phyloP scores from a whole-genome alignment of 2,329 filamentous ascomycete genomes.

The Chaetomium olivaceum region DNA sequence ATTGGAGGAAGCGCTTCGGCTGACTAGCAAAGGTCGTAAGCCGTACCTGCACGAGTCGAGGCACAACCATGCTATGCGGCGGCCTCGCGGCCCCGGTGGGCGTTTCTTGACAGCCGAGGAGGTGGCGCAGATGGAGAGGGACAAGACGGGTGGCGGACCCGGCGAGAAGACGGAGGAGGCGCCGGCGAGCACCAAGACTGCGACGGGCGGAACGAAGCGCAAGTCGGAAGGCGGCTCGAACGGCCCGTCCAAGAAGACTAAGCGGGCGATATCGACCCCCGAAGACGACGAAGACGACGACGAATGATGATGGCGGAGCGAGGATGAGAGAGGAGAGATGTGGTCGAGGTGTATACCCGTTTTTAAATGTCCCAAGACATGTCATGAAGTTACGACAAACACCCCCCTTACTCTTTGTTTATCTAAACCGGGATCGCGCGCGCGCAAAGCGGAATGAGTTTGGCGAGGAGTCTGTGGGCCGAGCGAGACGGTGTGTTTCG shows the following conservation, averaged over 20 bases:
- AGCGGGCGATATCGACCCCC: constrained; percentile 43
- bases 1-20: constrained; percentile 84
- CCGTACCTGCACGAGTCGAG: constrained; percentile 96
- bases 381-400: constrained; percentile 35
- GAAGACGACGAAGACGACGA: constrained; percentile 43
- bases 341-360: constrained; percentile 30
- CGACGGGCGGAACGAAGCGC: constrained; percentile 55
- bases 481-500: constrained; percentile 18
- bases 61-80: constrained; percentile 97
- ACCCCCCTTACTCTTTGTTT: constrained; percentile 30
- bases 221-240: constrained; percentile 55
- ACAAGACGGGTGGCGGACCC: constrained; percentile 42
- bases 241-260: constrained; percentile 56
- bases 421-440: constrained; percentile 3
- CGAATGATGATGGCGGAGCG: constrained; percentile 23
- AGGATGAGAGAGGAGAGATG: constrained; percentile 22
- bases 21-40: constrained; percentile 94
- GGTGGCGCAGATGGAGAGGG: constrained; percentile 82
- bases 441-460: constrained; percentile 10
- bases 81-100: constrained; percentile 89
- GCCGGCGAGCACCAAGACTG: constrained; percentile 32
- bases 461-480: constrained; percentile 31
- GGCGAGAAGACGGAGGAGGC: constrained; percentile 35
- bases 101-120: constrained; percentile 96
- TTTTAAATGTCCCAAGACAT: constrained; percentile 29